Base-by-base conservation (phyloP, 78 protist genomes). In the Dictyostelium citrinum region DNA sequence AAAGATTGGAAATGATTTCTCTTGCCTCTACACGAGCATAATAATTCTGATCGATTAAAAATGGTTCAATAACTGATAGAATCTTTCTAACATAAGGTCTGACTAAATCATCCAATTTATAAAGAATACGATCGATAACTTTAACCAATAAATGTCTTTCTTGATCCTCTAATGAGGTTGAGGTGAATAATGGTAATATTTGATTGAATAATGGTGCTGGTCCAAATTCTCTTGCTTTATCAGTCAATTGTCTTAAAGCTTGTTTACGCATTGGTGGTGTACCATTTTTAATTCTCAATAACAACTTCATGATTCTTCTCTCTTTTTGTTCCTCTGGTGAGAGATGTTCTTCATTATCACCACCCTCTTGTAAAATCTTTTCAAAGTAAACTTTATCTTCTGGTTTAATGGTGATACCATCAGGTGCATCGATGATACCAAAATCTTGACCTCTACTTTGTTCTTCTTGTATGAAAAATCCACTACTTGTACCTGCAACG, bases 61-160 rank as follows among this genome's bases (percentile, higher is more conserved):
- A 85, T 76, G 99, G 99, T 90, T 98, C 99, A 71, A 99, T 98
- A 46, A 98, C 99, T 33, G 98, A 98, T 3, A 99, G 98, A 74
- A 99, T 98, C 82, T 97, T 98, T 95, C 98, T 98, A 70, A 95
- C 97, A 31, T 90, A 98, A 6, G 99, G 99, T 14, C 99, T 95
- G 14, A 99, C 99, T 14, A 98, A 90, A 35, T 98, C 99, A 78
- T 99, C 99, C 60, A 99, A 96, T 83, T 98, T 97, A 93, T 97
- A 98, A 31, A 99, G 96, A 12, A 99, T 82, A 33, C 99, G 97
- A 84, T 99, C 99, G 83, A 99, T 96, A 43, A 99, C 98, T 82
- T 99, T 99, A 46, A 99, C 99, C 64, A 99, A 95, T 39, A 99
- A 29, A 90, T 99, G 99, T 61, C 99, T 95, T 91, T 99, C 99